Evolutionary conservation across 805 yeast species (phyloP), one percentile per base, ranked within the genome.

Genomic region (Candida pseudofarinosa): DNA sequence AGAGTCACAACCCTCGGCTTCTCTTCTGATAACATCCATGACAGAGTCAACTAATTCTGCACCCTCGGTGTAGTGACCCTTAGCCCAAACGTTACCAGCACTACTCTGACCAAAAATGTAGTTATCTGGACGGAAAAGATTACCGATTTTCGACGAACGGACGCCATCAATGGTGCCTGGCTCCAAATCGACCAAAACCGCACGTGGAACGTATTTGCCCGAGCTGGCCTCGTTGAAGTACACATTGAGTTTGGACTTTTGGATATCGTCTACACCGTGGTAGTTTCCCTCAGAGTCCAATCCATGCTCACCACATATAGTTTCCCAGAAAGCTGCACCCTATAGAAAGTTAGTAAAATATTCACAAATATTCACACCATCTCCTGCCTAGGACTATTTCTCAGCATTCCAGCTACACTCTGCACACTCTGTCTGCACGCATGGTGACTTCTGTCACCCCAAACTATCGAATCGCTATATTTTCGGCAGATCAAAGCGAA

Each of bases 11-110:
- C 85, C 85, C 72, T 89, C 97, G 28, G 95, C 96, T 68, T 89
- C 97, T 66, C 96, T 83, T 71, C 97, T 82, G 37, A 89, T 80
- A 30, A 85, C 88, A 53, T 89, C 97, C 76, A 89, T 68, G 16
- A 89, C 96, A 18, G 88, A 79, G 59, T 89, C 96, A 35, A 87
- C 90, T 52, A 89, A 76, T 73, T 89, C 97, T 3, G 97, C 96
- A 56, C 97, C 97, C 67, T 89, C 97, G 32, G 97, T 89, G 74
- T 89, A 89, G 70, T 86, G 93, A 60, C 97, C 97, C 66, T 88
- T 89, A 43, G 97, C 97, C 97, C 97, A 89, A 56, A 87, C 95
- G 60, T 89, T 89, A 56, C 96, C 97, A 1, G 97, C 97, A 19
- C 95, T 86, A 20, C 90, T 80, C 66, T 88, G 95, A 38, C 96